Conservation (phyloP, 2,329 filamentous ascomycete species). For the Metarhizium album region DNA sequence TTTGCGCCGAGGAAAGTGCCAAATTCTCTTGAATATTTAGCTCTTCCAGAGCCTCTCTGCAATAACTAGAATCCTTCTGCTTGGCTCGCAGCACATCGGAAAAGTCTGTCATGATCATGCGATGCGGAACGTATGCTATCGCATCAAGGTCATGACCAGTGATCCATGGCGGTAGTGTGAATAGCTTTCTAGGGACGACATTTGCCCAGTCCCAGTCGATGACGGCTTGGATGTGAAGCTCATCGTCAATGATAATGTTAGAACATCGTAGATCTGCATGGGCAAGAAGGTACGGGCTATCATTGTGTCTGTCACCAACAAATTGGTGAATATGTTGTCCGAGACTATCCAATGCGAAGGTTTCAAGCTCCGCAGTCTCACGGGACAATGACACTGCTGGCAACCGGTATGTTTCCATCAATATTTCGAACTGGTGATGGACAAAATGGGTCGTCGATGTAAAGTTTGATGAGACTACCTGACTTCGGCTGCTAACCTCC, state of each 20-base stretch:
- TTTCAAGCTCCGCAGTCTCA: conserved; percentile 3
- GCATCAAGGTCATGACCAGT: conserved; percentile 6
- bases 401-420: too few species aligned
- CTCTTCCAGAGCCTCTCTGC: conserved; percentile 2
- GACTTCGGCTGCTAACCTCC: not conserved
- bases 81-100: not conserved
- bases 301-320: not conserved
- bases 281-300: conserved; percentile 5
- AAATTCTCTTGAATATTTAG: conserved; percentile 3
- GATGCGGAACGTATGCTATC: conserved; percentile 5
- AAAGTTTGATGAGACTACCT: not conserved
- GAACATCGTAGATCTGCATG: conserved; percentile 5
- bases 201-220: conserved; percentile 8
- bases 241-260: conserved; percentile 7
- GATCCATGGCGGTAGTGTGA: conserved; percentile 7
- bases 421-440: conserved; percentile 2
- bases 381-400: too few species aligned
- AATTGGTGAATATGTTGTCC: not conserved
- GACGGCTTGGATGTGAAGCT: conserved; percentile 4
- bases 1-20: conserved; percentile 5
- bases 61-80: conserved; percentile 1
- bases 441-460: conserved; percentile 2
- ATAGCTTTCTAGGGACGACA: conserved; percentile 3
- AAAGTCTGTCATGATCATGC: not conserved
- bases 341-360: conserved; percentile 7